Evolutionary conservation across 441 rosid genomes (phyloP), one percentile per base, ranked within the genome.

Genomic region (Dalechampia spathulata): DNA sequence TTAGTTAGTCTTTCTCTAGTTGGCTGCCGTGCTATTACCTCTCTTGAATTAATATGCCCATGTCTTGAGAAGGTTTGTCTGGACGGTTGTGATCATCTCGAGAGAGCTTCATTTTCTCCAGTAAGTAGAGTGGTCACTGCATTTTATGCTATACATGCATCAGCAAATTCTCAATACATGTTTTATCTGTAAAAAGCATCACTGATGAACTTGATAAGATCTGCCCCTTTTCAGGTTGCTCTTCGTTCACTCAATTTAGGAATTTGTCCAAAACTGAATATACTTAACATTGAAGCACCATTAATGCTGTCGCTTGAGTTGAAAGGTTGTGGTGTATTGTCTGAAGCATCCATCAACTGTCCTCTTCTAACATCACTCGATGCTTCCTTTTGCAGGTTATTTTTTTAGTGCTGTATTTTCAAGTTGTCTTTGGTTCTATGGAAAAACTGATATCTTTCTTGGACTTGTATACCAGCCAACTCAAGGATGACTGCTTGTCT

Each of bases 11-110:
- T 94, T 60, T 94, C 99, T 36, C 88, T 94, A 62, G 90, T 85
- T 64, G 98, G 97, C 61, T 94, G 99, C 62, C 95, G 92, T 50
- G 85, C 78, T 61, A 74, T 90, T 51, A 83, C 86, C 55, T 36
- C 80, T 76, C 91, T 94, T 58, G 90, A 84, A 27, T 71, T 94
- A 72, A 67, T 66, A 27, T 87, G 97, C 71, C 95, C 95, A 56
- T 68, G 63, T 62, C 90, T 94, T 52, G 91, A 90, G 81, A 75
- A 80, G 66, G 83, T 87, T 36, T 78, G 81, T 69, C 78, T 90
- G 73, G 98, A 94, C 76, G 99, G 99, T 27, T 90, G 97, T 66
- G 97, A 87, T 80, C 91, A 84, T 80, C 91, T 94, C 50, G 87
- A 86, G 77, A 79, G 72, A 55, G 99, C 96, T 45, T 72, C 86